phyloP scores from a whole-genome alignment of 1,284 basidiomycete species.

The Coniferiporia weirii region DNA sequence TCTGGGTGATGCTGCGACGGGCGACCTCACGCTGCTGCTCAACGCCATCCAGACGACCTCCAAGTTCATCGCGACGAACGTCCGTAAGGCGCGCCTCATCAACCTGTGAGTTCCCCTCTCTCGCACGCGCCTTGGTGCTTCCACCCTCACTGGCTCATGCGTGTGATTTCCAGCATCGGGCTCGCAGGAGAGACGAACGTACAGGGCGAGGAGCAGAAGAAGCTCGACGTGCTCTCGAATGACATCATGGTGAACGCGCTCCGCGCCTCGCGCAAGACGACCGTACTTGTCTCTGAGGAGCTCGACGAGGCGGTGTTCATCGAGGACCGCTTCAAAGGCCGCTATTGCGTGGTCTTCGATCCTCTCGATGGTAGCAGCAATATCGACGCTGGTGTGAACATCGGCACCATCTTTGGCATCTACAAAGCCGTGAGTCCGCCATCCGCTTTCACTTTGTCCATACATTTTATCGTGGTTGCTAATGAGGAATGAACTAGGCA shows the following conservation, averaged over 20 bases:
- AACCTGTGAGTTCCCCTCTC: slow-evolving; percentile 69
- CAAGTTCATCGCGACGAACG: slow-evolving; percentile 98
- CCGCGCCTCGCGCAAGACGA: slow-evolving; percentile 89
- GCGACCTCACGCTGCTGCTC: slow-evolving; percentile 92
- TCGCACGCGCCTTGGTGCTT: neutral
- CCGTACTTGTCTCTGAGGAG: slow-evolving; percentile 97
- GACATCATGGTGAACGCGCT: slow-evolving; percentile 99
- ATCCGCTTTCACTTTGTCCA: neutral
- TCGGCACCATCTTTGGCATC: slow-evolving; percentile 99
- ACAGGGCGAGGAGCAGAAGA: slow-evolving; percentile 99
- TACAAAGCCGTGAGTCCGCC: slow-evolving; percentile 75
- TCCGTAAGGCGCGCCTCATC: slow-evolving; percentile 94
- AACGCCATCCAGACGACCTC: slow-evolving; percentile 94
- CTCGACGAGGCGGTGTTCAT: slow-evolving; percentile 91
- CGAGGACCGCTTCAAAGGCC: slow-evolving; percentile 71
- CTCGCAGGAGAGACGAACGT: slow-evolving; percentile 95
- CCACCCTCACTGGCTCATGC: neutral
- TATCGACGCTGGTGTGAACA: slow-evolving; percentile 99
- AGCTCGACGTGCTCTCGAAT: slow-evolving; percentile 95
- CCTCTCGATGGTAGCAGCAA: slow-evolving; percentile 98
- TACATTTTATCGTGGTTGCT: neutral
- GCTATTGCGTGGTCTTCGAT: slow-evolving; percentile 97
- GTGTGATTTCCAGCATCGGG: slow-evolving; percentile 61
- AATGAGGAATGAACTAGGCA: neutral
- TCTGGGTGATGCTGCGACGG: slow-evolving; percentile 76